A percentile compares a stretch with the other conserved stretches of the same genome.
These are phyloP conservation scores for Nicotiana sylvestris DNA, from an alignment of 257 asterid genomes.

Conservation along the genomic window DNA sequence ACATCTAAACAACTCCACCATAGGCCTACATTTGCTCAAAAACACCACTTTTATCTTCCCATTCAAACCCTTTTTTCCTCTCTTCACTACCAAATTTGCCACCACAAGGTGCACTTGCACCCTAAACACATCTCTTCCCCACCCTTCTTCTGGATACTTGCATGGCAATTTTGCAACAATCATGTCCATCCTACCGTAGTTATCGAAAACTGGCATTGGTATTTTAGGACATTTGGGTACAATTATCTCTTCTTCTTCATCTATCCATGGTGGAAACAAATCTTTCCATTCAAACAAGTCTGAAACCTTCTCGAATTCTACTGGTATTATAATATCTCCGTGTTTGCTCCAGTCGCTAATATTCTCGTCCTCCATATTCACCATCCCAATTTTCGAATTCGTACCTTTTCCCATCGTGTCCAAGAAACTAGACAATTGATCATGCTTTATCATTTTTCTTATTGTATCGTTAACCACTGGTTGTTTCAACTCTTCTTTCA, in stretches of 20 bases:
- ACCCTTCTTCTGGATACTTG: conserved; percentile 39
- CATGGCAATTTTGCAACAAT: conserved; percentile 68
- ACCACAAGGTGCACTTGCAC: conserved; percentile 64
- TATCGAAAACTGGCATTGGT: conserved; percentile 55
- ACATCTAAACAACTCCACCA: conserved; percentile 72
- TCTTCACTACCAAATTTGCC: conserved; percentile 55
- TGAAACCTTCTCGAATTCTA: conserved; percentile 43
- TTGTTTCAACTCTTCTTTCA: conserved; percentile 54
- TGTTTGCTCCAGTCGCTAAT: conserved; percentile 43
- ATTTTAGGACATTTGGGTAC: conserved; percentile 74
- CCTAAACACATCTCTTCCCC: conserved; percentile 72
- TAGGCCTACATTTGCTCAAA: conserved; percentile 58
- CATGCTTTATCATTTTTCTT: conserved; percentile 38
- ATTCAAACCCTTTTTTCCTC: conserved; percentile 47
- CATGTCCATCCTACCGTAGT: conserved; percentile 43
- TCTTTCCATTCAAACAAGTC: conserved; percentile 55
- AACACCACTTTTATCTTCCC: conserved; percentile 55
- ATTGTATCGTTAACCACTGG: background rate
- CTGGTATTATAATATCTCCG: conserved; percentile 27
- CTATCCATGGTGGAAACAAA: conserved; percentile 85
- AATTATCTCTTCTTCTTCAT: conserved; percentile 74
- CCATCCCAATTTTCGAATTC: conserved; percentile 27
- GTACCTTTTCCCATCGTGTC: conserved; percentile 26
- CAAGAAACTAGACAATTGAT: conserved; percentile 54
- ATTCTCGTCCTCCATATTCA: conserved; percentile 63